Percentiles rank a stretch among this genome's conserved stretches.
These are phyloP conservation scores for Microsporum ferrugineum DNA, from an alignment of 2,329 filamentous ascomycete genomes.

Conservation along the genomic window DNA sequence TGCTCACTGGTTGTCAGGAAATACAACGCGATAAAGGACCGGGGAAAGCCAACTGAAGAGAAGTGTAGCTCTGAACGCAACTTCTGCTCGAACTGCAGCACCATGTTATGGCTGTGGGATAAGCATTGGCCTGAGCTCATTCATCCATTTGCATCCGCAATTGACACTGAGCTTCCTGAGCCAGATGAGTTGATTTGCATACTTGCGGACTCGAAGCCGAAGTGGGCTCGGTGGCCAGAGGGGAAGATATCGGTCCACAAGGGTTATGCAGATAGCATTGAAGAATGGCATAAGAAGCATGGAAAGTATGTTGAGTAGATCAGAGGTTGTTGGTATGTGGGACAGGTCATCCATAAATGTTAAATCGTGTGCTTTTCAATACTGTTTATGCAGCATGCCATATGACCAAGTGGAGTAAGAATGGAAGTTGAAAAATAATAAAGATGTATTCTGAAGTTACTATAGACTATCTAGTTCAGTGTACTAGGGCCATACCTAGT, in stretches of 20 bases:
- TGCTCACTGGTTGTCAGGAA: slow-evolving; percentile 24
- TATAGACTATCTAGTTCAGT: not conserved
- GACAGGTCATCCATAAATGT: too few species aligned
- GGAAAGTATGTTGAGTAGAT: slow-evolving; percentile 25
- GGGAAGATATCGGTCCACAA: slow-evolving; percentile 36
- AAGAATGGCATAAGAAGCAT: slow-evolving; percentile 38
- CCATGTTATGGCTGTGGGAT: slow-evolving; percentile 40
- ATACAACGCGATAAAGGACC: slow-evolving; percentile 36
- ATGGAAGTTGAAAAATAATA: not conserved
- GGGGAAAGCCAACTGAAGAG: slow-evolving; percentile 30
- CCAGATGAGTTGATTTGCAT: slow-evolving; percentile 40
- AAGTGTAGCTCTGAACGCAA: slow-evolving; percentile 35
- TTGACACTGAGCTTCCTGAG: slow-evolving; percentile 36
- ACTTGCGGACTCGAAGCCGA: slow-evolving; percentile 34
- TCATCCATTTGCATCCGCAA: slow-evolving; percentile 40
- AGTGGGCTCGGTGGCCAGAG: slow-evolving; percentile 39
- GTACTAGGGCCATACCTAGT: not conserved
- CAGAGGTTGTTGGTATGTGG: too few species aligned
- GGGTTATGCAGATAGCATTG: slow-evolving; percentile 32
- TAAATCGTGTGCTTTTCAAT: too few species aligned
- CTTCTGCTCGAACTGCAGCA: slow-evolving; percentile 39
- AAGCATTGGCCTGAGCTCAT: slow-evolving; percentile 38
- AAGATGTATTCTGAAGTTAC: not conserved
- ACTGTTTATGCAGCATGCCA: too few species aligned
- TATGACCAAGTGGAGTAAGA: too few species aligned